These are phyloP conservation scores for Akanthomyces dipterigenus DNA, from an alignment of 2,329 filamentous ascomycete species.

Conservation along the genomic window DNA sequence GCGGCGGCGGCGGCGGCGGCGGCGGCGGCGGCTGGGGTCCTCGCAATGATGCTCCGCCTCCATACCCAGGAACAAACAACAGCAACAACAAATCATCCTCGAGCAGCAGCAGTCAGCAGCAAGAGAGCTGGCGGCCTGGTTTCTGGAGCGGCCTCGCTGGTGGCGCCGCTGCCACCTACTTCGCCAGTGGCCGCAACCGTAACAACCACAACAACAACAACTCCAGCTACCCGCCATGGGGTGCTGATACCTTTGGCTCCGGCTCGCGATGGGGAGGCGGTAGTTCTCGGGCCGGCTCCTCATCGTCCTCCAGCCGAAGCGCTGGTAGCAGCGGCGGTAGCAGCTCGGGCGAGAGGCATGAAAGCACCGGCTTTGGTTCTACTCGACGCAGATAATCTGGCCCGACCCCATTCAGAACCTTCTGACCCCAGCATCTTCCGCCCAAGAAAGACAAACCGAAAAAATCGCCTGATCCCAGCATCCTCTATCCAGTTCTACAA, in stretches of 20 bases:
- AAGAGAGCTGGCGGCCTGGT: conserved; percentile 17
- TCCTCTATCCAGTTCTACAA: not conserved
- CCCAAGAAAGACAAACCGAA: not conserved
- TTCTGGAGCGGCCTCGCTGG: conserved; percentile 56
- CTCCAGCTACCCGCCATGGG: conserved; percentile 21
- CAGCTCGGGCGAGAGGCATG: conserved; percentile 42
- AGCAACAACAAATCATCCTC: conserved; percentile 18
- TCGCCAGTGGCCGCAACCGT: conserved; percentile 45
- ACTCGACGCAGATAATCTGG: conserved; percentile 48
- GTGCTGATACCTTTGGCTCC: conserved; percentile 16
- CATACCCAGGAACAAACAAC: conserved; percentile 33
- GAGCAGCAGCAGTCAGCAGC: conserved; percentile 29
- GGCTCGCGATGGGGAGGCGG: conserved; percentile 29
- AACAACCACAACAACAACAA: conserved; percentile 19
- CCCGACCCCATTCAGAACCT: too few relatives aligned
- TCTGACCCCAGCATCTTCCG: not conserved
- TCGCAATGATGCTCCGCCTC: conserved; percentile 46
- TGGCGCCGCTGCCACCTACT: conserved; percentile 63
- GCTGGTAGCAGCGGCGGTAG: conserved; percentile 29
- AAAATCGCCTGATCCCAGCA: not conserved
- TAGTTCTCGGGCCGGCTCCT: conserved; percentile 22
- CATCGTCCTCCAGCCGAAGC: conserved; percentile 30
- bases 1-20: conserved; percentile 30
- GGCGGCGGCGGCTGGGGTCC: conserved; percentile 25
- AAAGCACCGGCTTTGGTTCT: conserved; percentile 68